Evolutionary conservation across 129 eudicot genomes (phyloP).

Genomic region (Smallanthus sonchifolius): DNA sequence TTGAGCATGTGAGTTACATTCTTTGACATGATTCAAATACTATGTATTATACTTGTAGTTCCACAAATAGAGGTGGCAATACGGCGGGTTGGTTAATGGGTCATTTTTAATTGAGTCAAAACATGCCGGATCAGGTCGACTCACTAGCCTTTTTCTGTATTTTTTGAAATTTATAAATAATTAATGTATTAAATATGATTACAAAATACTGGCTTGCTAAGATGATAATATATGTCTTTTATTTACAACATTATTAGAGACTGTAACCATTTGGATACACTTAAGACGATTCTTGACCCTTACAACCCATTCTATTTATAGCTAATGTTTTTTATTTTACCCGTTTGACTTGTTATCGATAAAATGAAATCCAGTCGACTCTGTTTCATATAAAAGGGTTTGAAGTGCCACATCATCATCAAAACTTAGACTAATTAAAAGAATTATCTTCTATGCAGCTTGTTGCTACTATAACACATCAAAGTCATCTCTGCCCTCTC

Average conservation of each 20-base stretch:
- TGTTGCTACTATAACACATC: constrained; percentile 96
- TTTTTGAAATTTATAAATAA: neutral
- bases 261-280: neutral
- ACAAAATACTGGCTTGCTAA: neutral
- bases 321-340: neutral
- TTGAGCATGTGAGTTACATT: constrained; percentile 70
- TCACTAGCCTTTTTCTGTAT: neutral
- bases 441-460: constrained; percentile 53
- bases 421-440: neutral
- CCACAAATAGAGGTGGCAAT: neutral
- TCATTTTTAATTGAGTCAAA: neutral
- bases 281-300: neutral
- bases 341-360: neutral
- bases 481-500: constrained; percentile 94
- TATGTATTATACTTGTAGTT: neutral
- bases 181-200: neutral
- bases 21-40: neutral
- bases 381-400: neutral
- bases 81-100: neutral
- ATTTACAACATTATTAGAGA: neutral
- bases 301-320: neutral
- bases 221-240: neutral
- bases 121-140: neutral
- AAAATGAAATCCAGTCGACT: neutral
- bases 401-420: neutral